phyloP scores from a whole-genome alignment of 2,329 filamentous ascomycete genomes.

The Trichoderma citrinoviride region DNA sequence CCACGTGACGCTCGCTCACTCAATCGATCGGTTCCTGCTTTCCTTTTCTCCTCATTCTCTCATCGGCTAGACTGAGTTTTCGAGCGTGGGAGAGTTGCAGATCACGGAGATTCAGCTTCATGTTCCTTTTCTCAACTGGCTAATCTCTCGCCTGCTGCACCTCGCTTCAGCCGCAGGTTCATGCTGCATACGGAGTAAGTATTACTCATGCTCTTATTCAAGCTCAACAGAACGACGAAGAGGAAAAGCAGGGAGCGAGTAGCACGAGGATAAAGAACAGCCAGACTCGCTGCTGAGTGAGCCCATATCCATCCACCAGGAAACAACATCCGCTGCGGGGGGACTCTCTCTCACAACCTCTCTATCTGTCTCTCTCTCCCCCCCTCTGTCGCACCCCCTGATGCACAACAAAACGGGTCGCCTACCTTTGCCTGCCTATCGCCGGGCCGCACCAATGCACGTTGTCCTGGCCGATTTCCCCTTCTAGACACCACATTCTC shows the following conservation, averaged over 20 bases:
- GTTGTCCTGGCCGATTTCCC: conserved; percentile 21
- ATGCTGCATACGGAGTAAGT: too few relatives aligned
- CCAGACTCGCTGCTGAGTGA: too few relatives aligned
- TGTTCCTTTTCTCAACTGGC: neutral
- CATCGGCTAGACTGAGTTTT: neutral
- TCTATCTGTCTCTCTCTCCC: neutral
- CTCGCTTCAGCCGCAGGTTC: neutral
- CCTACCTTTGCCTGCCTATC: too few relatives aligned
- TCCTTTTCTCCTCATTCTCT: neutral
- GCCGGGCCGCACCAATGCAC: conserved; percentile 23
- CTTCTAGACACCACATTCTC: conserved; percentile 22
- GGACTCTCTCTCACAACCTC: neutral
- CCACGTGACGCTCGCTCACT: conserved; percentile 5
- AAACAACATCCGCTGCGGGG: neutral
- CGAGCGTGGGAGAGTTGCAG: neutral
- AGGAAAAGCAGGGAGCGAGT: neutral
- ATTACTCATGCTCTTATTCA: neutral
- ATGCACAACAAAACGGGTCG: conserved; percentile 10
- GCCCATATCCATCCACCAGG: too few relatives aligned
- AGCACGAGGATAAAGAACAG: too few relatives aligned
- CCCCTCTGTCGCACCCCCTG: neutral
- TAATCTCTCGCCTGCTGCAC: neutral
- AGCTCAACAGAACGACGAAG: neutral
- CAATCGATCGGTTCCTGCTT: too few relatives aligned
- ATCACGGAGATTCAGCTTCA: neutral